Conservation (phyloP, 1,139 yeast genomes). For the Geotrichum cucujoidarum region DNA sequence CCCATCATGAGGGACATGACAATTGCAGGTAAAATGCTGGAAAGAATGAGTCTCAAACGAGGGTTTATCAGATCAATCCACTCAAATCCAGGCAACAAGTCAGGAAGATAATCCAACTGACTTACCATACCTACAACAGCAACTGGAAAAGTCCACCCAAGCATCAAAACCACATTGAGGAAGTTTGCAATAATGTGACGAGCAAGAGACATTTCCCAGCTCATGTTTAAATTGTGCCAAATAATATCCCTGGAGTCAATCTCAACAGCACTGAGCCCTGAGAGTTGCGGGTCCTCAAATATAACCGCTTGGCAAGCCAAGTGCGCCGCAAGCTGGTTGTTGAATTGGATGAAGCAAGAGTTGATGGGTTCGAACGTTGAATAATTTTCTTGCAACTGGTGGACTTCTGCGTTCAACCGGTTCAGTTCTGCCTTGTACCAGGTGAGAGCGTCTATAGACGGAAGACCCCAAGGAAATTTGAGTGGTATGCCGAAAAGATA, state of each 20-base stretch:
- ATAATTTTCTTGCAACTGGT: slow-evolving; percentile 23
- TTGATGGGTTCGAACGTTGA: slow-evolving; percentile 23
- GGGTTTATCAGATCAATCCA: slow-evolving; percentile 63
- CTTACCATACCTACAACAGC: slow-evolving; percentile 79
- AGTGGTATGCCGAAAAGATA: slow-evolving; percentile 16
- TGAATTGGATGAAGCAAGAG: slow-evolving; percentile 36
- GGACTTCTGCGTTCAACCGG: slow-evolving; percentile 28
- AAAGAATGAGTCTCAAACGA: slow-evolving; percentile 55
- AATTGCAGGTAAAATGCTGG: slow-evolving; percentile 72
- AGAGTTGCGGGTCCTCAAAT: slow-evolving; percentile 20
- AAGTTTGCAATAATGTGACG: slow-evolving; percentile 46
- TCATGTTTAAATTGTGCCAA: slow-evolving; percentile 30
- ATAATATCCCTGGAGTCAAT: slow-evolving; percentile 32
- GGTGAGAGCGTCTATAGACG: slow-evolving; percentile 24
- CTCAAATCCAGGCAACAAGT: slow-evolving; percentile 55
- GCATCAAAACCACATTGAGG: slow-evolving; percentile 50
- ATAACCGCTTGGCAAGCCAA: slow-evolving; percentile 32
- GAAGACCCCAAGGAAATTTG: slow-evolving; percentile 21
- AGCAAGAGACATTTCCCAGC: slow-evolving; percentile 15
- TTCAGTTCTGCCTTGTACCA: slow-evolving; percentile 29
- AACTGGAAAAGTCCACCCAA: slow-evolving; percentile 84
- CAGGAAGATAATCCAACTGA: slow-evolving; percentile 59
- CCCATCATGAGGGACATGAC: slow-evolving; percentile 64
- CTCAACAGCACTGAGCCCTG: slow-evolving; percentile 21
- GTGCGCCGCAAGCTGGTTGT: slow-evolving; percentile 32